A percentile compares a stretch with the other conserved stretches of the same genome.
Conservation (phyloP, 2,329 filamentous ascomycete genomes). For the Monilinia aucupariae region DNA sequence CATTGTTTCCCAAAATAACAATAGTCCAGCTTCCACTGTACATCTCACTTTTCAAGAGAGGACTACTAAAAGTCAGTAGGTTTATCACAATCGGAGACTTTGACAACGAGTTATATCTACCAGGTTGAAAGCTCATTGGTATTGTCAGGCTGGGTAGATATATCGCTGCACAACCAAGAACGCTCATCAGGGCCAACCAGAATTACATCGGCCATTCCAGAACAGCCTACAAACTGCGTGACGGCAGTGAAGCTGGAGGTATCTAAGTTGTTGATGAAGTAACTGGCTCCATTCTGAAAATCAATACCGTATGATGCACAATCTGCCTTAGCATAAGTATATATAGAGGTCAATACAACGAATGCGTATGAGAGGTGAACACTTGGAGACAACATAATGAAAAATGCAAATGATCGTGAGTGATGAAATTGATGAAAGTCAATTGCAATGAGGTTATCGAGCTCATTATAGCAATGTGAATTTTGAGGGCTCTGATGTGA, state of each 20-base stretch:
- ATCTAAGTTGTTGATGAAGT: conserved; percentile 14
- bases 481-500: neutral
- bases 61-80: neutral
- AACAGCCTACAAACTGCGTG: conserved; percentile 11
- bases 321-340: conserved; percentile 9
- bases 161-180: conserved; percentile 14
- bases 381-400: conserved; percentile 15
- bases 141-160: conserved; percentile 4
- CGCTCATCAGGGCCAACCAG: conserved; percentile 11
- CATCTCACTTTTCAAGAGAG: conserved; percentile 10
- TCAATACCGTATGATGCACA: conserved; percentile 16
- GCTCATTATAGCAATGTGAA: conserved; percentile 8
- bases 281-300: conserved; percentile 14
- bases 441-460: neutral
- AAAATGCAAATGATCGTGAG: conserved; percentile 4
- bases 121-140: conserved; percentile 12
- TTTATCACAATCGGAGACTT: neutral
- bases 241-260: conserved; percentile 13
- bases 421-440: neutral
- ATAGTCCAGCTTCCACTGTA: conserved; percentile 14
- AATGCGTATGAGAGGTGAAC: conserved; percentile 3
- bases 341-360: conserved; percentile 8
- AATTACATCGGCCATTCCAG: conserved; percentile 12
- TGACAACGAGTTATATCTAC: neutral
- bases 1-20: conserved; percentile 13